Percentiles rank a stretch among this genome's conserved stretches.
These are phyloP conservation scores for Colletotrichum sp. DNA, from an alignment of 2,329 filamentous ascomycete species.

Conservation along the genomic window DNA sequence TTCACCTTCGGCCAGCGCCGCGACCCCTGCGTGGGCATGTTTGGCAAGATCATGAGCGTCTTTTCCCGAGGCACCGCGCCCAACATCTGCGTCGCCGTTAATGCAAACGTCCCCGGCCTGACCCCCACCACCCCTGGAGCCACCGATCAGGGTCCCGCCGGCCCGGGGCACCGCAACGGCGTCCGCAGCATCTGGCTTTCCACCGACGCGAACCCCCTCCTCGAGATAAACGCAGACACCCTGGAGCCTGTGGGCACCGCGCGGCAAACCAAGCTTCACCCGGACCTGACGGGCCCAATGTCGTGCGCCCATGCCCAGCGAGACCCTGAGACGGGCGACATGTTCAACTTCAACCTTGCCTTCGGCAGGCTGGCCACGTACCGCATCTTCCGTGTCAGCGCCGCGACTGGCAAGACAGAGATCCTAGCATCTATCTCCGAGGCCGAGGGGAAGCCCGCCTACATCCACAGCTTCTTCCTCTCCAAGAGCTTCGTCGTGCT, in stretches of 20 bases:
- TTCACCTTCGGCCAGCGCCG: constrained; percentile 73
- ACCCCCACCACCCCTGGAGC: constrained; percentile 11
- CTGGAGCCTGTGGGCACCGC: constrained; percentile 74
- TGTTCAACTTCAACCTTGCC: constrained; percentile 84
- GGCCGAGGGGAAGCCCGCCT: constrained; percentile 57
- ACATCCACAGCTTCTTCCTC: constrained; percentile 85
- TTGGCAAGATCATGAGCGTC: constrained; percentile 72
- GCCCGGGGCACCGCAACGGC: constrained; percentile 7
- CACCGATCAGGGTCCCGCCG: constrained; percentile 16
- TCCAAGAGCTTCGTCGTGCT: constrained; percentile 74
- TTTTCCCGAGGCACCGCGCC: constrained; percentile 49
- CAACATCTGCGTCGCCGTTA: constrained; percentile 72
- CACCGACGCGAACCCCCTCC: constrained; percentile 62
- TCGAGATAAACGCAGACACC: constrained; percentile 71
- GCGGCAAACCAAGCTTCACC: constrained; percentile 66
- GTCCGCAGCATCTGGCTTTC: constrained; percentile 56
- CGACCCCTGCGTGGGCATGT: constrained; percentile 77
- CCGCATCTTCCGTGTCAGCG: constrained; percentile 71
- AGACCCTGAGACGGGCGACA: constrained; percentile 75
- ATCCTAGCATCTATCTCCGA: constrained; percentile 72
- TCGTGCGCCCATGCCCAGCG: constrained; percentile 75
- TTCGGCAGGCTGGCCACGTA: constrained; percentile 65
- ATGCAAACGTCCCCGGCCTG: constrained; percentile 67
- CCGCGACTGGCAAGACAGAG: constrained; percentile 67
- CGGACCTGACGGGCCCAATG: constrained; percentile 68